Base-by-base conservation (phyloP, 1,284 basidiomycete species). In the Fomitiporia mediterranea region DNA sequence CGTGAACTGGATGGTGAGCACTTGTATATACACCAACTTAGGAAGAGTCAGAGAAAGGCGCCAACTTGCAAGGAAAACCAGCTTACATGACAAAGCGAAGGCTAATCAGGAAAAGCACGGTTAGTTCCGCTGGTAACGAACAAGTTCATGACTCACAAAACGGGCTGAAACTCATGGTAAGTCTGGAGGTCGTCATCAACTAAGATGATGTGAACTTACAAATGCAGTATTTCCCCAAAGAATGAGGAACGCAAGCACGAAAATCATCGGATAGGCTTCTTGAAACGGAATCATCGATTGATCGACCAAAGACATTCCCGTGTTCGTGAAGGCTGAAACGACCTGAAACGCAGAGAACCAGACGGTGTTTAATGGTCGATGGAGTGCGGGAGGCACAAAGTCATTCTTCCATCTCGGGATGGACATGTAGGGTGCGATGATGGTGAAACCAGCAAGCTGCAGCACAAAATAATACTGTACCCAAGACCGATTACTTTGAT, bases 161-260 rank as follows among this genome's bases (percentile, higher is more conserved):
- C 78, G 32, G 89, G 85, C 88, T 89, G 55, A 50, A 53, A 32
- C n/a, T 51, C 39, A 58, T 32, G n/a, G 38, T 62, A 19, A 60
- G 37, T 25, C 40, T 35, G 54, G 1, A 13, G 43, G 15, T 39
- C 37, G 62, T 37, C 28, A 47, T 11, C 39, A 34, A 48, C 30
- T 50, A 32, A 19, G 38, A 50, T 47, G 47, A 6, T 51, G 51
- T 28, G 34, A 9, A 84, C 90, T 78, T 64, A 94, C 91, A 66
- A 91, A 96, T 40, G 83, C 88, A 27, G 94, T 97, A 67, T 98
- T 98, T 5, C 95, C 95, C 47, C 91, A 91, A 44, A 98, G 69
- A 60, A 98, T 84, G 68, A 94, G 74, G 40, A 93, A 69, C 4
- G 78, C 74, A 76, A 87, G 72, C 25, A 77, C 69, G 25, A 90